A percentile compares a stretch with the other conserved stretches of the same genome.
These are phyloP conservation scores for Xylariaceae sp. DNA, from an alignment of 2,329 filamentous ascomycete genomes.

Conservation along the genomic window DNA sequence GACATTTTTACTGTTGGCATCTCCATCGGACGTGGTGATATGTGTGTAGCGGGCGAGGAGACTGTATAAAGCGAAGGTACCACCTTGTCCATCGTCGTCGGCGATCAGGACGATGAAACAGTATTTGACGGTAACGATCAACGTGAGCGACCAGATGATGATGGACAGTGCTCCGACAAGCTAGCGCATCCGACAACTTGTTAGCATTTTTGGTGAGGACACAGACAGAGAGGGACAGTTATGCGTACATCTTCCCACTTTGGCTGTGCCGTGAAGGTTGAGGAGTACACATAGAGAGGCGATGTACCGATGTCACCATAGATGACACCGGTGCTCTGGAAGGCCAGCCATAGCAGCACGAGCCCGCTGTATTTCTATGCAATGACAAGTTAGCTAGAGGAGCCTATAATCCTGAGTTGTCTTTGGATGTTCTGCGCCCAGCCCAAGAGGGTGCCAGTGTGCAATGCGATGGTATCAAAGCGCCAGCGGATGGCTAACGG, in stretches of 20 bases:
- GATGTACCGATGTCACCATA: slow-evolving; percentile 14
- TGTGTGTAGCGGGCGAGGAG: slow-evolving; percentile 10
- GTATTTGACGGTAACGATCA: slow-evolving; percentile 10
- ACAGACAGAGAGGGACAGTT: background rate
- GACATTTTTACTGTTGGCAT: background rate
- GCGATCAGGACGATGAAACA: slow-evolving; percentile 5
- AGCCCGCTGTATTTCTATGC: slow-evolving; percentile 2
- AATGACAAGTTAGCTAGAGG: too few species aligned
- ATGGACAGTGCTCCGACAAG: slow-evolving; percentile 7
- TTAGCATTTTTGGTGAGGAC: background rate
- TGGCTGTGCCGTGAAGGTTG: slow-evolving; percentile 8
- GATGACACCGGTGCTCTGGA: slow-evolving; percentile 11
- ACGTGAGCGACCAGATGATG: slow-evolving; percentile 10
- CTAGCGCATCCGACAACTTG: background rate
- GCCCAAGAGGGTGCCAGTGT: too few species aligned
- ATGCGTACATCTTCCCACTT: slow-evolving; percentile 6
- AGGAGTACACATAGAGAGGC: slow-evolving; percentile 11
- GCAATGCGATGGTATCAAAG: too few species aligned
- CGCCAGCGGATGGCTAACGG: too few species aligned
- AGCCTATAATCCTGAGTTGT: too few species aligned
- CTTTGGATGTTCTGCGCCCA: too few species aligned
- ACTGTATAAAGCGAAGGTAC: slow-evolving; percentile 10
- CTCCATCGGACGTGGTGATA: background rate
- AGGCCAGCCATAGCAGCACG: slow-evolving; percentile 9
- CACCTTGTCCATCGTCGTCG: slow-evolving; percentile 9